These are phyloP conservation scores for Monarda citriodora DNA, from an alignment of 305 asterid genomes.

Conservation along the genomic window DNA sequence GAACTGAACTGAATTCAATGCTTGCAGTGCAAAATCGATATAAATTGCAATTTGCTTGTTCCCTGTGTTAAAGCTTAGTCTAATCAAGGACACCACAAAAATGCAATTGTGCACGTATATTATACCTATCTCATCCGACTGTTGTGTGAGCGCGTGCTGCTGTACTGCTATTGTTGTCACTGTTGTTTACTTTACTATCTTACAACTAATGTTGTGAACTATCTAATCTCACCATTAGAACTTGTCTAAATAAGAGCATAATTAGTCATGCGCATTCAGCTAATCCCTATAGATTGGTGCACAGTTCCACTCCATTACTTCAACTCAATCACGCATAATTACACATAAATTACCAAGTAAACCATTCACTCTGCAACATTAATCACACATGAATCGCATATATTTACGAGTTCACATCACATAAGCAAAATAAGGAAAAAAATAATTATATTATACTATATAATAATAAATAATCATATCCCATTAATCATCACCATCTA, in stretches of 20 bases:
- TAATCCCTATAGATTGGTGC: not conserved
- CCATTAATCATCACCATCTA: not conserved
- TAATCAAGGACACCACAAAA: not conserved
- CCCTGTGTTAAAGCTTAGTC: not conserved
- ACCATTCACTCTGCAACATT: constrained; percentile 9
- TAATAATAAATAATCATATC: not conserved
- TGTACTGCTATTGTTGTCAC: no score
- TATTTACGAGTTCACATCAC: constrained; percentile 5
- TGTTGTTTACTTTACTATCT: not conserved
- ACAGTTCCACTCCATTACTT: not conserved
- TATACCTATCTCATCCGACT: no score
- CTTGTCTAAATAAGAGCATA: constrained; percentile 7
- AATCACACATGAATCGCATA: constrained; percentile 3
- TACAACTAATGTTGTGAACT: not conserved
- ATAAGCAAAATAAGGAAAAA: not conserved
- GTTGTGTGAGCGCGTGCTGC: no score
- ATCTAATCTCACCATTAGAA: not conserved
- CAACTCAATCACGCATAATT: not conserved
- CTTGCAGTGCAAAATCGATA: constrained; percentile 1
- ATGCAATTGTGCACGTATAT: not conserved
- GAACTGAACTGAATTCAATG: constrained; percentile 2
- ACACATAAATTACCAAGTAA: not conserved
- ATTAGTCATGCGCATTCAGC: constrained; percentile 5
- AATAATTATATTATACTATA: no score
- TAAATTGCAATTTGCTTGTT: not conserved